These are phyloP conservation scores for Raphanus raphanistrum DNA, from an alignment of 345 rosid species.

Conservation along the genomic window DNA sequence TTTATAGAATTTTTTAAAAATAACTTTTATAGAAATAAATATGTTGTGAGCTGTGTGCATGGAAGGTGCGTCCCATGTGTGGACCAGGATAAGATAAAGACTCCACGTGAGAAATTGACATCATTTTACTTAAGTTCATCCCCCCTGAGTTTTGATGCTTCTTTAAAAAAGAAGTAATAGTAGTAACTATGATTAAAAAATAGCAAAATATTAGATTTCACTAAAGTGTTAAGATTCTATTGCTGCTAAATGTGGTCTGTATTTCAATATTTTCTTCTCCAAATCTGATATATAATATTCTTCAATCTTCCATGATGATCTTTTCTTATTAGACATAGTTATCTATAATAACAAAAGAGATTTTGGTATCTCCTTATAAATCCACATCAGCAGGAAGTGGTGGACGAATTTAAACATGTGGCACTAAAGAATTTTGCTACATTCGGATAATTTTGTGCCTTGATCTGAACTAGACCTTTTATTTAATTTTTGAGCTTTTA, in stretches of 20 bases:
- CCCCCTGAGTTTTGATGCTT: constrained; percentile 58
- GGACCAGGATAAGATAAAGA: constrained; percentile 40
- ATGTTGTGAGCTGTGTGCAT: constrained; percentile 39
- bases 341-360: not conserved
- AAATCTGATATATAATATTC: constrained; percentile 27
- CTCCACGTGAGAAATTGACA: constrained; percentile 71
- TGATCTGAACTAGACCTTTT: too few species aligned
- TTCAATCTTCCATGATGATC: not conserved
- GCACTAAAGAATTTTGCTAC: too few species aligned
- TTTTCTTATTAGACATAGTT: not conserved
- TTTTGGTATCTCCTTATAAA: too few species aligned
- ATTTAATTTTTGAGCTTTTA: too few species aligned
- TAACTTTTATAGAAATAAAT: constrained; percentile 32
- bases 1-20: not conserved
- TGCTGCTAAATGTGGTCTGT: constrained; percentile 6
- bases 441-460: too few species aligned
- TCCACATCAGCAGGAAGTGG: too few species aligned
- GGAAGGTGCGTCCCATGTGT: not conserved
- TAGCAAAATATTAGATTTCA: constrained; percentile 3
- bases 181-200: constrained; percentile 7
- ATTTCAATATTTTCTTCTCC: not conserved
- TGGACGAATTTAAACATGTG: too few species aligned
- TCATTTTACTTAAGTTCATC: constrained; percentile 55
- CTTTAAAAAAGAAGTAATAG: not conserved
- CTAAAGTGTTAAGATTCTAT: constrained; percentile 16